Base-by-base conservation (phyloP, 306 rosid species). In the Citrullus mucosospermus region DNA sequence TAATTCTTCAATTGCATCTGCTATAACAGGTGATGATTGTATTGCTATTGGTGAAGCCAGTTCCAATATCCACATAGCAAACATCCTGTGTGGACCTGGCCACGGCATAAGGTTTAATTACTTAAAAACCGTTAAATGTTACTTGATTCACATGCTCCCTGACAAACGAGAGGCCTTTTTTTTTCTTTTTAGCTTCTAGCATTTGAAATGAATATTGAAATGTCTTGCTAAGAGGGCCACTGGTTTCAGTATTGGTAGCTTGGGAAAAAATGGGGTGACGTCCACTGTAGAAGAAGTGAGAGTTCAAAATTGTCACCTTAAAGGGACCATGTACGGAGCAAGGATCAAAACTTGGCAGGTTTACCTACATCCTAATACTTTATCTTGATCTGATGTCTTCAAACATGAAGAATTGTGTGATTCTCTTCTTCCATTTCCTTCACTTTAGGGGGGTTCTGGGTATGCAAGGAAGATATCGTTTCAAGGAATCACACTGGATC, bases 51-150 rank as follows among this genome's bases (percentile, higher is more conserved):
- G 74, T 39, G 69, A 43, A 1, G 89, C 79, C 7, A 54, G 78
- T 12, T 54, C 73, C 36, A 12, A 78, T 30, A 8, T 86, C 41
- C 67, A 76, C 60, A 18, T 88, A 38, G 57, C 72, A 9, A 22
- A 57, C 41, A 72, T 89, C 30, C 32, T 62, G 1, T 88, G 90
- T 12, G 93, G 91, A 61, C 90, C 90, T 0, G 86, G 85, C 48
- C 91, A 90, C 16, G 93, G 91, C 66, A 90, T 90, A 51, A 90
- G 88, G 93, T 89, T 58, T 48, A 68, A 28, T 68, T 43, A 41
- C 75, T 39, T 39, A 68, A 68, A 10, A 68, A 39, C 30, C 9
- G 34, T 43, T 43, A 22, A n/a, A 68, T 39, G 17, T 67, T 67
- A 17, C 53, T 39, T 39, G 48, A 5, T 12, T 28, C 67, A 28